Evolutionary conservation across 2,329 filamentous ascomycete species (phyloP).

Genomic region (Hymenoscyphus infarciens): DNA sequence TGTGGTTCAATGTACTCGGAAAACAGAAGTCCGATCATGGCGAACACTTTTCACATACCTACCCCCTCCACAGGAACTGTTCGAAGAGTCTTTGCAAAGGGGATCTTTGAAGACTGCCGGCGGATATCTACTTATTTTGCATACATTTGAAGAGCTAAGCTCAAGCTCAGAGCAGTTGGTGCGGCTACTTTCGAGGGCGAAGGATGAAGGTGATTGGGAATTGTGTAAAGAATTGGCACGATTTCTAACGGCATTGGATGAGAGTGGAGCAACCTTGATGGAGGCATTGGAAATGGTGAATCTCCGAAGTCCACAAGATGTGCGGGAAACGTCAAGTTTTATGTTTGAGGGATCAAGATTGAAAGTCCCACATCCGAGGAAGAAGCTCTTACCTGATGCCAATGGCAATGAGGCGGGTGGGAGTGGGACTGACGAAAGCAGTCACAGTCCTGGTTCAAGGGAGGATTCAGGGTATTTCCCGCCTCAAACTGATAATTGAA

Average conservation of each 20-base stretch:
- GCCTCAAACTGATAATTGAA: constrained; percentile 5
- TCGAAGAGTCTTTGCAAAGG: constrained; percentile 83
- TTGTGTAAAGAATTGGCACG: constrained; percentile 90
- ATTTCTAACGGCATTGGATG: constrained; percentile 92
- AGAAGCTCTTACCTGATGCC: constrained; percentile 10
- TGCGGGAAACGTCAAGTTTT: constrained; percentile 36
- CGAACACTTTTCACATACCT: constrained; percentile 88
- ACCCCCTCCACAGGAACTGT: constrained; percentile 84
- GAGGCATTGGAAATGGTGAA: constrained; percentile 66
- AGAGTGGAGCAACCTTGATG: constrained; percentile 73
- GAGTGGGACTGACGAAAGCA: constrained; percentile 30
- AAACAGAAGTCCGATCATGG: constrained; percentile 95
- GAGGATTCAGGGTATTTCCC: constrained; percentile 27
- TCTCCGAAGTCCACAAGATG: constrained; percentile 37
- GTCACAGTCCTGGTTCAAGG: constrained; percentile 24
- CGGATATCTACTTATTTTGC: constrained; percentile 91
- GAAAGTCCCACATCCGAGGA: constrained; percentile 28
- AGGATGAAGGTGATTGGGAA: constrained; percentile 87
- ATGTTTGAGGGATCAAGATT: constrained; percentile 39
- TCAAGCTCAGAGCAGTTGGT: constrained; percentile 74
- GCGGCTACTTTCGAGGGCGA: constrained; percentile 74
- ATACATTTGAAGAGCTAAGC: constrained; percentile 71
- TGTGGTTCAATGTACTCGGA: constrained; percentile 92
- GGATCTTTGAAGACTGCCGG: constrained; percentile 91
- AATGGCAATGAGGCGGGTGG: constrained; percentile 33